Evolutionary conservation across 805 yeast species (phyloP), one percentile per base, ranked within the genome.

Genomic region (Candida boleticola): DNA sequence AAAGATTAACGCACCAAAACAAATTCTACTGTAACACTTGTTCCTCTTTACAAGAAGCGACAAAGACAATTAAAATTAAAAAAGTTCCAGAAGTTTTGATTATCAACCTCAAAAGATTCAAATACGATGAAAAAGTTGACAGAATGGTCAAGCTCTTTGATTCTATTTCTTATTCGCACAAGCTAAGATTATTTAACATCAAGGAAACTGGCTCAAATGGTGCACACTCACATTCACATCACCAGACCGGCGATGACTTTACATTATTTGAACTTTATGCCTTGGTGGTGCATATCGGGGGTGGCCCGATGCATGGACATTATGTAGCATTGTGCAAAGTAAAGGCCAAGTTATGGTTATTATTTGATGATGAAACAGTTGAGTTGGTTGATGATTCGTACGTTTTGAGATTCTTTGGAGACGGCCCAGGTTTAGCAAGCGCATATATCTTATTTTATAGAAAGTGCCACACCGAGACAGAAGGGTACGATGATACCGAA

Each of bases 221-320:
- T 13, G 32, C 6, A 13, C 32, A 31, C 52, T 55, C 77, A 20
- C 64, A 64, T 19, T 30, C 35, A 27, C 22, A 29, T 29, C 17
- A 69, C 13, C 71, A 77, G 1, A 52, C 50, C 16, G 78, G 78
- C 49, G 79, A 77, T 52, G 63, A 60, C 23, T 60, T 60, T 40
- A 52, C 60, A 9, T 70, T 82, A 16, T 93, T 89, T 55, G 96
- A 90, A 53, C 66, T 93, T 39, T 84, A 81, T 48, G 88, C 92
- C 0, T 82, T 92, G 33, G 93, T 93, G 10, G 89, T 93, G 9
- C 99, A 93, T 58, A 82, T 93, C 51, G 99, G 99, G 4, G 95
- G 97, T 3, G 97, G 98, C 0, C 97, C 98, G 1, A 89, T 89
- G 68, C 97, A 90, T 64, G 99, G 99, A 0, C 99, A 93, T 60